A percentile compares a stretch with the other conserved stretches of the same genome.
These are phyloP conservation scores for Ambrosia trifida DNA, from an alignment of 129 eudicot genomes.

Conservation along the genomic window DNA sequence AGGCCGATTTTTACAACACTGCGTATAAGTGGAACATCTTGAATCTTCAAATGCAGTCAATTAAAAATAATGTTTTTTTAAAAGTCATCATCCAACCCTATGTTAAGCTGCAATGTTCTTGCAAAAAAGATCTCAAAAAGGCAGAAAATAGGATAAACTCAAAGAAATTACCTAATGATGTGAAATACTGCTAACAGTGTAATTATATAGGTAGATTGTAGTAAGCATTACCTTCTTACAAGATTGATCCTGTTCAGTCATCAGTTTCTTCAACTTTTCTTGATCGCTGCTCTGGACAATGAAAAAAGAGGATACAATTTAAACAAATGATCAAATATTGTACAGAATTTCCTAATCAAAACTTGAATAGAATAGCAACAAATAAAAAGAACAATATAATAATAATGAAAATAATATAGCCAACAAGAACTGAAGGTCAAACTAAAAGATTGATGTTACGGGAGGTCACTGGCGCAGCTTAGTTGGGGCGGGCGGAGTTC, in stretches of 20 bases:
- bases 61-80: no score
- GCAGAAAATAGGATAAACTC: conserved; percentile 7
- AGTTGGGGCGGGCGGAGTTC: no score
- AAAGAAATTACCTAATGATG: background rate
- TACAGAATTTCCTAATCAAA: background rate
- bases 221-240: conserved; percentile 41
- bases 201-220: background rate
- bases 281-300: conserved; percentile 58
- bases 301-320: conserved; percentile 14
- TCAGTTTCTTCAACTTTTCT: conserved; percentile 60
- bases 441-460: background rate
- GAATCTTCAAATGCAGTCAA: background rate
- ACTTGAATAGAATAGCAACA: background rate
- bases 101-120: conserved; percentile 1
- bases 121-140: background rate
- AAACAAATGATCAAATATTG: background rate
- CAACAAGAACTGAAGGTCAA: background rate
- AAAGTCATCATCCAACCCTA: background rate
- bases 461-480: no score
- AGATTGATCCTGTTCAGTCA: conserved; percentile 30
- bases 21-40: background rate
- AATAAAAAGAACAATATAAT: background rate
- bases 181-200: conserved; percentile 11
- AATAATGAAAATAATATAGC: background rate
- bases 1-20: no score